Evolutionary conservation across 495 filamentous ascomycete genomes (phyloP).

Genomic region (Penicillium pancosmium): DNA sequence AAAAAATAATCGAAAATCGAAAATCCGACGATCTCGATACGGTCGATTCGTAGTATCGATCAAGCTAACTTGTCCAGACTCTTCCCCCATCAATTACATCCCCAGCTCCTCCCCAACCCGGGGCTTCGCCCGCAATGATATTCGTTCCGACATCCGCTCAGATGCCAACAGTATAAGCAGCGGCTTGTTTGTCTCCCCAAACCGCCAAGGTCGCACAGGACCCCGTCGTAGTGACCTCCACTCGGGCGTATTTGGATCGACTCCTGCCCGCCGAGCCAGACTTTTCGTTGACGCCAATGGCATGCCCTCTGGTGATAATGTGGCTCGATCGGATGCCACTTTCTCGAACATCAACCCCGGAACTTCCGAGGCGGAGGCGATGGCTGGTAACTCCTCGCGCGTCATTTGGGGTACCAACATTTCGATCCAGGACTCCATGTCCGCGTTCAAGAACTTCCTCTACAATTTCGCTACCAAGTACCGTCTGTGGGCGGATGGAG

Average conservation of each 20-base stretch:
- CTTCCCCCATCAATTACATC: constrained; percentile 86
- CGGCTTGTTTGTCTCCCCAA: constrained; percentile 77
- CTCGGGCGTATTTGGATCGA: constrained; percentile 71
- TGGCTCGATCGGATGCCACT: constrained; percentile 72
- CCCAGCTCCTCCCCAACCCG: constrained; percentile 82
- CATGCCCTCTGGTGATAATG: constrained; percentile 61
- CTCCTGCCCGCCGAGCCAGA: constrained; percentile 63
- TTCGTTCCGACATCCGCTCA: constrained; percentile 55
- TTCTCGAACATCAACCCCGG: constrained; percentile 86
- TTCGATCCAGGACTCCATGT: constrained; percentile 85
- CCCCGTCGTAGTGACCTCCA: constrained; percentile 80
- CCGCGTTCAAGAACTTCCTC: constrained; percentile 86
- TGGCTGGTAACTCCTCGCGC: constrained; percentile 76
- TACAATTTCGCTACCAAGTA: constrained; percentile 90
- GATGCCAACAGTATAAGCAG: constrained; percentile 78
- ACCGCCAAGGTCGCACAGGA: constrained; percentile 45
- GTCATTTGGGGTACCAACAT: constrained; percentile 99
- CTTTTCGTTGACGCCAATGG: constrained; percentile 84
- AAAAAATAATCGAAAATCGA: not conserved
- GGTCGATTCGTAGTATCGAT: not conserved
- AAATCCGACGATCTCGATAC: not conserved
- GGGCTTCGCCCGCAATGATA: constrained; percentile 38
- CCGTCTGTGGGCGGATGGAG: constrained; percentile 84
- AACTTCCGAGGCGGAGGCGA: constrained; percentile 88
- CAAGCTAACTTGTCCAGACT: constrained; percentile 57